Evolutionary conservation across 257 asterid species (phyloP).

Genomic region (Ocimum tenuiflorum): DNA sequence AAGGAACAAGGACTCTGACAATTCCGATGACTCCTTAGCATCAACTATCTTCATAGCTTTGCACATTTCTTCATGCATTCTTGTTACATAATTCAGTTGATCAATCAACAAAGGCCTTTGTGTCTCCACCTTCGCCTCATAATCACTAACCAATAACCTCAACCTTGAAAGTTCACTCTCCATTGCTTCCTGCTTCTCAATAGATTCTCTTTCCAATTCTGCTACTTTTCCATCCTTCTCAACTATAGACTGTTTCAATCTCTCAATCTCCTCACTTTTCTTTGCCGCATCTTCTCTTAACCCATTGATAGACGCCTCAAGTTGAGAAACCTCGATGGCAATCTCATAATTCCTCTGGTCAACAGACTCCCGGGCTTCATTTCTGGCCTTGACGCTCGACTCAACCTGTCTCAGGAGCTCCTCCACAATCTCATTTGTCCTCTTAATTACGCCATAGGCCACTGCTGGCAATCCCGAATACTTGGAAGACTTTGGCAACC

Average conservation of each 20-base stretch:
- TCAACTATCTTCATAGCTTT: conserved; percentile 72
- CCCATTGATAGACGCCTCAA: conserved; percentile 70
- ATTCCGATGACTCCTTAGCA: conserved; percentile 54
- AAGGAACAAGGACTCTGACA: conserved; percentile 80
- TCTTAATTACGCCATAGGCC: conserved; percentile 86
- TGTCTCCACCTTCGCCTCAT: conserved; percentile 50
- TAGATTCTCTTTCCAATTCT: conserved; percentile 46
- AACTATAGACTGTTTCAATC: conserved; percentile 34
- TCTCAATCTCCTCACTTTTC: conserved; percentile 44
- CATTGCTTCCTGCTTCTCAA: conserved; percentile 35
- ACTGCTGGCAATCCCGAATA: conserved; percentile 86
- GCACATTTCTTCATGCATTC: conserved; percentile 61
- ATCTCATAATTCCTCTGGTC: conserved; percentile 95
- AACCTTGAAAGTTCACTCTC: conserved; percentile 55
- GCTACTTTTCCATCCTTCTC: conserved; percentile 51
- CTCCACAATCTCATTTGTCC: conserved; percentile 86
- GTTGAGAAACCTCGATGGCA: conserved; percentile 92
- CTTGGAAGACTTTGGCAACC: conserved; percentile 79
- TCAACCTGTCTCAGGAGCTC: conserved; percentile 79
- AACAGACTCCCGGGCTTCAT: conserved; percentile 72
- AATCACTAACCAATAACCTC: conserved; percentile 42
- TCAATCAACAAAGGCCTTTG: conserved; percentile 66
- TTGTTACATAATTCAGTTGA: conserved; percentile 59
- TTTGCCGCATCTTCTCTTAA: conserved; percentile 64
- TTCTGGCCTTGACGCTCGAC: conserved; percentile 48